Conservation (phyloP, 768 basidiomycete species). For the Tylopilus rubrobrunneus region DNA sequence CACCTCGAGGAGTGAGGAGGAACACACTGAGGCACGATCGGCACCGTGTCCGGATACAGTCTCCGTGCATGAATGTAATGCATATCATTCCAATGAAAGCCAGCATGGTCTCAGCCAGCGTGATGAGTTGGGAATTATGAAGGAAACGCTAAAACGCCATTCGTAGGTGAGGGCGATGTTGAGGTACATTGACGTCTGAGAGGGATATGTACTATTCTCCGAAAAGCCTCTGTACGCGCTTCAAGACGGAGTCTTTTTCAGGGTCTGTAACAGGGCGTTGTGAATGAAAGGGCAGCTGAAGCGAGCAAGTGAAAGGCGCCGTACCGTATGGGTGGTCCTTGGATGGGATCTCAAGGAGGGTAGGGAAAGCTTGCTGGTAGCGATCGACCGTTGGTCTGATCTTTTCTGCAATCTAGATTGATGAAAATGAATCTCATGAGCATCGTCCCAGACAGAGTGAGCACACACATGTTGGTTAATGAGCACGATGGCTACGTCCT, state of each 20-base stretch:
- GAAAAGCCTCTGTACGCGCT: conserved; percentile 93
- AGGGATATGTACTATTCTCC: conserved; percentile 61
- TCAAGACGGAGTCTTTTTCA: conserved; percentile 91
- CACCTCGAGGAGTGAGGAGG: conserved; percentile 10
- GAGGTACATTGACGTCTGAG: conserved; percentile 12
- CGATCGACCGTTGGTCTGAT: conserved; percentile 93
- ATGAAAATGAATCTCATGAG: conserved; percentile 12
- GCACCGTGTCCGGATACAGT: conserved; percentile 13
- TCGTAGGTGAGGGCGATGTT: conserved; percentile 8
- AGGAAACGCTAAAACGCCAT: conserved; percentile 6
- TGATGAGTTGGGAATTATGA: conserved; percentile 8
- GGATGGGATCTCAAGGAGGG: conserved; percentile 94
- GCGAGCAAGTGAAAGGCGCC: conserved; percentile 19
- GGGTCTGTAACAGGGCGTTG: conserved; percentile 59
- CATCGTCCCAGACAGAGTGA: neutral
- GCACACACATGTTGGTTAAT: conserved; percentile 94
- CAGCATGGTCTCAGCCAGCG: conserved; percentile 20
- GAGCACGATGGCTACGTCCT: conserved; percentile 92
- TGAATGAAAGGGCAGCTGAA: conserved; percentile 8
- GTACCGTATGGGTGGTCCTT: conserved; percentile 98
- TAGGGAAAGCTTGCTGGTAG: conserved; percentile 95
- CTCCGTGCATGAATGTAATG: conserved; percentile 21
- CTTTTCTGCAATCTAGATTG: conserved; percentile 85
- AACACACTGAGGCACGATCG: conserved; percentile 9
- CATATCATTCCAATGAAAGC: conserved; percentile 22